These are phyloP conservation scores for Allium sativum DNA, from an alignment of 106 monocot species.

Conservation along the genomic window DNA sequence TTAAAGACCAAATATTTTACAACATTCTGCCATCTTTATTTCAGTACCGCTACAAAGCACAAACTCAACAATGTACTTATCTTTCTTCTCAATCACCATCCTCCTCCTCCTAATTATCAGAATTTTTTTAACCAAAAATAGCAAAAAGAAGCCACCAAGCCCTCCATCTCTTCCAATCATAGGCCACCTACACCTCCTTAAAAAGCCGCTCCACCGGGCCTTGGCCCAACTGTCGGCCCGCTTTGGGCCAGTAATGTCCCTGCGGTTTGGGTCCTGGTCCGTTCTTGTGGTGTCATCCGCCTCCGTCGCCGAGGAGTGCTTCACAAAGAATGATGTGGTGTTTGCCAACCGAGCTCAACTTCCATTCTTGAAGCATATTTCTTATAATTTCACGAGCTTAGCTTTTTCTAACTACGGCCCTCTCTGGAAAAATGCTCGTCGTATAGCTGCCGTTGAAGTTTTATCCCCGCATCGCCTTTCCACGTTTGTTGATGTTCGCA, in stretches of 20 bases:
- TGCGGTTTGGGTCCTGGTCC: slow-evolving; percentile 40
- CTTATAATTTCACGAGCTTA: slow-evolving; percentile 28
- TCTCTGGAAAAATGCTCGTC: slow-evolving; percentile 35
- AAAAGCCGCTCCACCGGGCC: slow-evolving; percentile 15
- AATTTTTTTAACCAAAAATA: neutral
- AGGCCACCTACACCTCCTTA: slow-evolving; percentile 15
- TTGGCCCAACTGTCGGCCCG: slow-evolving; percentile 13
- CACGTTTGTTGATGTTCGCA: slow-evolving; percentile 1
- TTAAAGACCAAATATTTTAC: too few species aligned
- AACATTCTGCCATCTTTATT: too few species aligned
- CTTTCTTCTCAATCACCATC: neutral
- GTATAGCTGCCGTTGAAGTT: slow-evolving; percentile 15
- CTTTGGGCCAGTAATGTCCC: slow-evolving; percentile 36
- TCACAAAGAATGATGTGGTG: slow-evolving; percentile 30
- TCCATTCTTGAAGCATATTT: slow-evolving; percentile 10
- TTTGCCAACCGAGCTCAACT: slow-evolving; percentile 47
- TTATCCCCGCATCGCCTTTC: slow-evolving; percentile 8
- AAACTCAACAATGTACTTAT: too few species aligned
- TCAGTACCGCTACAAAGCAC: too few species aligned
- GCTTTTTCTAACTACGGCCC: slow-evolving; percentile 21
- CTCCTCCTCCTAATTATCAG: slow-evolving; percentile 1
- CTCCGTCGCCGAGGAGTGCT: slow-evolving; percentile 35
- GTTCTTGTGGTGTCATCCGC: slow-evolving; percentile 44
- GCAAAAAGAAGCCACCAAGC: slow-evolving; percentile 4
- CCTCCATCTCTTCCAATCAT: slow-evolving; percentile 13